A percentile compares a stretch with the other conserved stretches of the same genome.
These are phyloP conservation scores for Physaria fendleri DNA, from an alignment of 345 rosid genomes.

Conservation along the genomic window DNA sequence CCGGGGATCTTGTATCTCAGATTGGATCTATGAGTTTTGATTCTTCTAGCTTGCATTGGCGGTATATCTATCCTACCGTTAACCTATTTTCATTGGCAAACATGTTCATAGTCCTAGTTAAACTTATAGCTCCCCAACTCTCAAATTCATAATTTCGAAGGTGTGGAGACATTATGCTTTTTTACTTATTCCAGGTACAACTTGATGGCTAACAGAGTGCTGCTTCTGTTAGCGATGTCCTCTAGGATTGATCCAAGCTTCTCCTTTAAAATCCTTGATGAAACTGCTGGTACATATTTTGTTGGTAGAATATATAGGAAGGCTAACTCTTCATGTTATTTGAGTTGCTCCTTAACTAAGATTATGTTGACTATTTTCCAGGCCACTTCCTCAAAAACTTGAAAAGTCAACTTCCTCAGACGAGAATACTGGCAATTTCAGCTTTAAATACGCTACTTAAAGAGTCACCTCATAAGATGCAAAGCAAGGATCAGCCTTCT, in stretches of 20 bases:
- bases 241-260: constrained; percentile 60
- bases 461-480: constrained; percentile 86
- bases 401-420: constrained; percentile 98
- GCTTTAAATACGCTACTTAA: constrained; percentile 84
- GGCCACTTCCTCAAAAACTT: constrained; percentile 93
- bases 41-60: constrained; percentile 87
- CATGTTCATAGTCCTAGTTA: constrained; percentile 1
- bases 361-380: constrained; percentile 31
- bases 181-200: constrained; percentile 57
- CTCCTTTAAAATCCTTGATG: constrained; percentile 66
- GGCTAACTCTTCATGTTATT: neutral
- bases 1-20: constrained; percentile 72
- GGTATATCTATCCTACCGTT: constrained; percentile 42
- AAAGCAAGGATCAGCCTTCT: constrained; percentile 39
- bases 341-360: constrained; percentile 4
- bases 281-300: constrained; percentile 71
- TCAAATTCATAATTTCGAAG: neutral
- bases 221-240: constrained; percentile 88
- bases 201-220: constrained; percentile 96
- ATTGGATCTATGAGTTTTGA: constrained; percentile 90
- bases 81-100: neutral
- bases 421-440: constrained; percentile 95
- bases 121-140: constrained; percentile 5
- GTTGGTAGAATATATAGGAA: constrained; percentile 10
- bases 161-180: constrained; percentile 2